Evolutionary conservation across 2,329 filamentous ascomycete species (phyloP), one percentile per base, ranked within the genome.

Genomic region (Trichophyton simii): DNA sequence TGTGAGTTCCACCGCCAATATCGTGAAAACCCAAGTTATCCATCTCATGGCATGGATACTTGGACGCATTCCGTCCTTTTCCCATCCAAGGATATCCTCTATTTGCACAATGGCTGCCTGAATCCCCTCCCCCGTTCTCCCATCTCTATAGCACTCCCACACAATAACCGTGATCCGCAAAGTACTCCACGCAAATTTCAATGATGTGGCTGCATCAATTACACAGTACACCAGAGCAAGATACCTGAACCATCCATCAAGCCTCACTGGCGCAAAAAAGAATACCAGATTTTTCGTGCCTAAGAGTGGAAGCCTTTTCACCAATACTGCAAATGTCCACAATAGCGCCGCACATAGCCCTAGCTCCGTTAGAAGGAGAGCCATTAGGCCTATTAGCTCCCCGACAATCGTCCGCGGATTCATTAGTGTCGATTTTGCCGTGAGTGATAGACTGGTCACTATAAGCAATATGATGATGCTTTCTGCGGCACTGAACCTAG

Each of bases 271-370:
- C 7, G 54, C 54, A 34, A 57, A 57, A 22, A 57, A 57, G 28
- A 57, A 57, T 20, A 57, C 36, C 25, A 57, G 20, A 15, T 57
- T 57, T 9, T 57, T 22, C n/a, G 54, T 57, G n/a, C 54, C 54
- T 7, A 57, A 28, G 1, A 18, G 7, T 11, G 54, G 54, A 15
- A 57, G 36, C 28, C n/a, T 57, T 38, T 57, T 57, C 7, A 57
- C 20, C 3, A 57, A 28, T 8, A 34, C 36, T 9, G 28, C 54
- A 20, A 57, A 57, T 8, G 28, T 57, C 54, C 54, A 57, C n/a
- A 57, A 38, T 20, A 36, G 36, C 20, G 54, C 54, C 36, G 54
- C 28, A 13, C 54, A 57, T 11, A 28, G 15, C 54, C 31, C 36
- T 3, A 31, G n/a, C 15, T 57, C 54, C 15, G 54, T 57, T 7